Evolutionary conservation across 495 filamentous ascomycete species (phyloP), one percentile per base, ranked within the genome.

Genomic region (Penicillium crystallinum): DNA sequence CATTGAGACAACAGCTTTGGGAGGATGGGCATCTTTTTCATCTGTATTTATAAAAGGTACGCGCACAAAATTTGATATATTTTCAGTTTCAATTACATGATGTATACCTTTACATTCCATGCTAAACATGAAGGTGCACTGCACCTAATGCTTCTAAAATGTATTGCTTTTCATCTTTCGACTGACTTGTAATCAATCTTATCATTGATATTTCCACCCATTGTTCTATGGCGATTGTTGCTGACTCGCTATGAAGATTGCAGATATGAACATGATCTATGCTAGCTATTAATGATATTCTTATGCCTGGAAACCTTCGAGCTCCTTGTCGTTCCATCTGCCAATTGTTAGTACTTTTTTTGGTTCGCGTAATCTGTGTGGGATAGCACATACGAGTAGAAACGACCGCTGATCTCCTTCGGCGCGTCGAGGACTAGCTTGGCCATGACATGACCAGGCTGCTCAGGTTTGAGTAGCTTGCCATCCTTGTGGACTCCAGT

Each of bases 151-250:
- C 84, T 88, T 82, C 77, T 73, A 70, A 76, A 78, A 80, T 81
- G 75, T 86, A 81, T 73, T 79, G 77, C 86, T 93, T 95, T 95
- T 95, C 90, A 93, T 92, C 89, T 93, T 91, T 93, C 89, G 79
- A 76, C 90, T 95, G 90, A 95, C 67, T 66, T 63, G 58, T 59
- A 61, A 54, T 15, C 45, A 27, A 61, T 54, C 36, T 41, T 41
- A 35, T 33, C 34, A 58, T 37, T 41, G 51, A 36, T 34, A 31
- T 42, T 44, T 55, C 33, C 49, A 59, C 56, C 44, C 59, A 64
- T 64, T 37, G 41, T 55, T 59, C 37, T 52, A 55, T 56, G 49
- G 53, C 62, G 62, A 59, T 57, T 42, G 43, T 61, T 65, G 52
- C 70, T 75, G 51, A 77, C 57, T 61, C 63, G 58, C 52, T 69